These are phyloP conservation scores for Euptelea pleiosperma DNA, from an alignment of 164 flowering plant species.

Conservation along the genomic window DNA sequence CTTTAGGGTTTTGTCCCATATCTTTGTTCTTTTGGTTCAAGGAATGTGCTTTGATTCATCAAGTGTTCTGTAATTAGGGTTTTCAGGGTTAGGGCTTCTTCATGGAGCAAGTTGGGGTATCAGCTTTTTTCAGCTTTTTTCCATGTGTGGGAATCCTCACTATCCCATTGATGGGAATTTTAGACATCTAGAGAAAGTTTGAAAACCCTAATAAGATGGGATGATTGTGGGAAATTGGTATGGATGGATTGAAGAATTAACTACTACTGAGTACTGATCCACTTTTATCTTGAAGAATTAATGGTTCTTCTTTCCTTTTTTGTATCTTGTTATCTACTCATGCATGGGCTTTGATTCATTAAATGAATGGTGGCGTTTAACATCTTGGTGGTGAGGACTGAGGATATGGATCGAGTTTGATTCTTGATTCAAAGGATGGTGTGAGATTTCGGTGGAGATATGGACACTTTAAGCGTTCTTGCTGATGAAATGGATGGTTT, in stretches of 20 bases:
- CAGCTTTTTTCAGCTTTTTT: slow-evolving; percentile 6
- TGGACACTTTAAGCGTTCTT: slow-evolving; percentile 1
- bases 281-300: slow-evolving; percentile 2
- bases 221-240: slow-evolving; percentile 17
- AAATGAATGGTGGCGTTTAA: too few relatives aligned
- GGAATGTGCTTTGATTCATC: slow-evolving; percentile 5
- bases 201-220: slow-evolving; percentile 9
- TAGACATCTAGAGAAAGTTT: slow-evolving; percentile 19
- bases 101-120: slow-evolving; percentile 8
- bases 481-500: slow-evolving; percentile 8
- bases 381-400: not conserved
- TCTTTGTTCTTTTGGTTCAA: slow-evolving; percentile 6
- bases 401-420: not conserved
- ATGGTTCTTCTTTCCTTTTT: slow-evolving; percentile 6
- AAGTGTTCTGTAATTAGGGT: slow-evolving; percentile 1
- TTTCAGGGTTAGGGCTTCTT: slow-evolving; percentile 20
- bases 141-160: slow-evolving; percentile 14
- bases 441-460: slow-evolving; percentile 15
- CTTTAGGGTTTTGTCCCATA: slow-evolving; percentile 1
- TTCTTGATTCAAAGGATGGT: slow-evolving; percentile 4
- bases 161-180: slow-evolving; percentile 17
- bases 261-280: slow-evolving; percentile 4
- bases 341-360: not conserved
- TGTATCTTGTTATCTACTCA: not conserved
- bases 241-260: slow-evolving; percentile 4